These are phyloP conservation scores for Recurvomyces mirabilis DNA, from an alignment of 495 filamentous ascomycete species.

Conservation along the genomic window DNA sequence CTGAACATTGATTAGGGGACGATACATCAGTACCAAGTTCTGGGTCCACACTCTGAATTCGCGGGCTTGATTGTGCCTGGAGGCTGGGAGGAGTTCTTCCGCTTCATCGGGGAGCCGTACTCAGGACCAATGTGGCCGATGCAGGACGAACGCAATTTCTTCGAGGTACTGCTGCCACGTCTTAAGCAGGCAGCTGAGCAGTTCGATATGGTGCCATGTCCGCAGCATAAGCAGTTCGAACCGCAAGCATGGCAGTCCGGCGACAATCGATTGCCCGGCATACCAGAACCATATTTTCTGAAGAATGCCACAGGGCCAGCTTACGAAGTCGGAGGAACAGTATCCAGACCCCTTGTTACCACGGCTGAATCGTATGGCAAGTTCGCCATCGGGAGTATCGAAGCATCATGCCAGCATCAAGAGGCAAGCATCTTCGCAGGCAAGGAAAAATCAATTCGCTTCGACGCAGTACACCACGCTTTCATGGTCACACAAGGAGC, in stretches of 20 bases:
- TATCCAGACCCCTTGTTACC: slow-evolving; percentile 37
- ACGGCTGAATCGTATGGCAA: slow-evolving; percentile 35
- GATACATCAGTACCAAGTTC: slow-evolving; percentile 15
- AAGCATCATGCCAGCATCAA: slow-evolving; percentile 22
- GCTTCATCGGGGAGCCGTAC: slow-evolving; percentile 18
- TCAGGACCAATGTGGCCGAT: slow-evolving; percentile 11
- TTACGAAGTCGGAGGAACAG: slow-evolving; percentile 36
- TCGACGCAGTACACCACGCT: slow-evolving; percentile 9
- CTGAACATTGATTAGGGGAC: background rate
- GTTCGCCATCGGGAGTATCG: slow-evolving; percentile 39
- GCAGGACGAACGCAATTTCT: slow-evolving; percentile 9
- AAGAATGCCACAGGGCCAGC: slow-evolving; percentile 35
- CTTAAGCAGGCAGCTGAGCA: slow-evolving; percentile 40
- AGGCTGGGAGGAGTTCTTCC: slow-evolving; percentile 20
- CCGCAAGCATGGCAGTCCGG: slow-evolving; percentile 34
- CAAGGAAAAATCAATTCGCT: background rate
- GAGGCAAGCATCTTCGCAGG: slow-evolving; percentile 3
- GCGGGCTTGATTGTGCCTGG: slow-evolving; percentile 15
- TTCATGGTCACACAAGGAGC: slow-evolving; percentile 6
- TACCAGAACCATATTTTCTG: slow-evolving; percentile 33
- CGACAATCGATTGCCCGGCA: slow-evolving; percentile 34
- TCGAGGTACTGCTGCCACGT: slow-evolving; percentile 34
- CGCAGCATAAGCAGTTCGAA: slow-evolving; percentile 33
- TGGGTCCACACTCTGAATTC: slow-evolving; percentile 13
- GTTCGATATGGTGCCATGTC: slow-evolving; percentile 40